These are phyloP conservation scores for Magnolia changhungtana DNA, from an alignment of 164 flowering plant genomes.

Conservation along the genomic window DNA sequence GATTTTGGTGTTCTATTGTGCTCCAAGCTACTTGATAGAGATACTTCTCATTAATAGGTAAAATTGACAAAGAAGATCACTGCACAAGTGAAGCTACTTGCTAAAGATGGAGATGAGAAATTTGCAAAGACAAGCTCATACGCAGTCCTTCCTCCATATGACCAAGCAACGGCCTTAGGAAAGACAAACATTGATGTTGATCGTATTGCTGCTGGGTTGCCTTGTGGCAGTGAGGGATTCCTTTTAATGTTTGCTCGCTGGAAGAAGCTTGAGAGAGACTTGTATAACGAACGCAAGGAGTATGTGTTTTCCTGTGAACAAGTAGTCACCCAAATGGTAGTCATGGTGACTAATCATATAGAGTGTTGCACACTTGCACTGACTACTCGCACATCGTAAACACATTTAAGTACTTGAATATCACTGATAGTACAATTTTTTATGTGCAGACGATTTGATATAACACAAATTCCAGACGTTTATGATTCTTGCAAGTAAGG, in stretches of 20 bases:
- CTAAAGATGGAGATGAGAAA: constrained; percentile 83
- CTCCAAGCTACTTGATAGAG: not conserved
- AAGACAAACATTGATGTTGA: constrained; percentile 89
- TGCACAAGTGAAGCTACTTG: constrained; percentile 85
- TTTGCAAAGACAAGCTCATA: constrained; percentile 60
- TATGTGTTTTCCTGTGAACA: constrained; percentile 28
- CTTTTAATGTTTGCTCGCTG: constrained; percentile 99
- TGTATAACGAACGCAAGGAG: constrained; percentile 95
- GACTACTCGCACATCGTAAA: not conserved
- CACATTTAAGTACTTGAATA: not conserved
- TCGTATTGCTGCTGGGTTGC: constrained; percentile 97
- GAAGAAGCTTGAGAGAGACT: constrained; percentile 97
- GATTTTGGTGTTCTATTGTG: not conserved
- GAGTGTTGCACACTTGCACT: not conserved
- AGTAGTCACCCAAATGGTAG: constrained; percentile 3
- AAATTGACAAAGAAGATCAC: constrained; percentile 85
- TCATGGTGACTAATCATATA: not conserved
- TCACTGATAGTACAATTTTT: constrained; percentile 12
- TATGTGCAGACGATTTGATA: constrained; percentile 83
- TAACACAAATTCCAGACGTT: constrained; percentile 98
- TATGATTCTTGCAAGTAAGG: constrained; percentile 99
- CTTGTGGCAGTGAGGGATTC: constrained; percentile 99
- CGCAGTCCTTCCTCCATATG: constrained; percentile 84
- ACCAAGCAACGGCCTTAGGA: constrained; percentile 98
- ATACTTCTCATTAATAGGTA: constrained; percentile 37